Base-by-base conservation (phyloP, 2,329 filamentous ascomycete genomes). In the Calonectria montana region DNA sequence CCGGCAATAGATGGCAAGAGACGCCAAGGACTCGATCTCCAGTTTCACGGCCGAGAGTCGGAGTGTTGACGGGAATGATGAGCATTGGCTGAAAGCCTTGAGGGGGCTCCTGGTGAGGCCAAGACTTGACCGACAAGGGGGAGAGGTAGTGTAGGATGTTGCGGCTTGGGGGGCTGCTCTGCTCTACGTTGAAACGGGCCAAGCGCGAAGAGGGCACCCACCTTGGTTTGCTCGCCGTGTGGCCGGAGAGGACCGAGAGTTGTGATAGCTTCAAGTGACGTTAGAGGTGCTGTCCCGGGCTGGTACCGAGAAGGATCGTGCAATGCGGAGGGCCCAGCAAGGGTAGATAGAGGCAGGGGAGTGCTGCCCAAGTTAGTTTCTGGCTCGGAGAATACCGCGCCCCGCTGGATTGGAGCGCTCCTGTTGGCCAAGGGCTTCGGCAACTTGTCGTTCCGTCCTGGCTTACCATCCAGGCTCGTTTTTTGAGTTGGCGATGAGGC, bases 151-250 rank as follows among this genome's bases (percentile, higher is more conserved):
- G 50, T 31, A 50, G 41, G 45, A 47, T 25, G 25, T 18, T 64
- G 61, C 25, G 37, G 35, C 41, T n/a, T 37, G 27, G 29, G n/a
- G 43, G 25, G 41, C n/a, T 59, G 35, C 53, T 50, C 53, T 63
- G 63, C 68, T 63, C 45, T 27, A 31, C 25, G 61, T 70, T 70
- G 64, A 67, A 70, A 70, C 69, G 66, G 63, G 55, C 57, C 35
- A 47, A 67, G 57, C 45, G 37, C 45, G 15, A 21, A 39, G 27
- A 41, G 41, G 37, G 48, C 47, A 10, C 37, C 37, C 21, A n/a
- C 29, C n/a, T 21, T 50, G 31, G 39, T 23, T 57, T 18, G n/a
- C 16, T 35, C 18, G 18, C n/a, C n/a, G 53, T 39, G 53, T 7
- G 29, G 50, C n/a, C 53, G 9, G 31, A 39, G 29, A 39, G 53